These are phyloP conservation scores for Xylariomycetidae sp. DNA, from an alignment of 2,329 filamentous ascomycete genomes.

Conservation along the genomic window DNA sequence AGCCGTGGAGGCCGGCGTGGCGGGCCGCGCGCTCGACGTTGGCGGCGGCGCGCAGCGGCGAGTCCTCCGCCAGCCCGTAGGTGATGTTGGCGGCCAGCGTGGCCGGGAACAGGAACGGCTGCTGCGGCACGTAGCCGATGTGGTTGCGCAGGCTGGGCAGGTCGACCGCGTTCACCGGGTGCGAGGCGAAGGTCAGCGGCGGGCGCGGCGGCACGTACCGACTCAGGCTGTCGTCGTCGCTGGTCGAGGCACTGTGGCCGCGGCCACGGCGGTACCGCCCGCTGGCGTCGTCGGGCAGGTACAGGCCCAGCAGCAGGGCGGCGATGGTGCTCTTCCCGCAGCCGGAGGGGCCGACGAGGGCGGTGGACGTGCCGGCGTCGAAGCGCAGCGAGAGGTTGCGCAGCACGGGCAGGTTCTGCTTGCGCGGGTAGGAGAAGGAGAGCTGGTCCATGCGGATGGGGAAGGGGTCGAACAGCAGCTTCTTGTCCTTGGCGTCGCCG, in stretches of 20 bases:
- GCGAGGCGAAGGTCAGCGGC: constrained; percentile 52
- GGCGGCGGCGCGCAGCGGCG: constrained; percentile 37
- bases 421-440: constrained; percentile 64
- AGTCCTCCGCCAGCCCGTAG: constrained; percentile 62
- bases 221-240: not conserved
- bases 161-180: constrained; percentile 53
- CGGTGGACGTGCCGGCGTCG: constrained; percentile 57
- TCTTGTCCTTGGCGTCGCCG: constrained; percentile 49
- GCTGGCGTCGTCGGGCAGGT: constrained; percentile 35
- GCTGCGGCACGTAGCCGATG: constrained; percentile 65
- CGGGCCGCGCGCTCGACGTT: constrained; percentile 48
- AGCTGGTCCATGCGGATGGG: constrained; percentile 51
- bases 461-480: constrained; percentile 29
- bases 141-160: constrained; percentile 52
- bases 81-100: constrained; percentile 74
- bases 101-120: constrained; percentile 69
- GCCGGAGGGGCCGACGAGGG: constrained; percentile 77
- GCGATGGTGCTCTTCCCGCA: constrained; percentile 88
- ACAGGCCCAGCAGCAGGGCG: constrained; percentile 67
- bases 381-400: constrained; percentile 61
- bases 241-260: not conserved
- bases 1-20: constrained; percentile 65
- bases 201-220: not conserved
- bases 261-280: not conserved
- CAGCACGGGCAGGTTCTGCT: constrained; percentile 47